Base-by-base conservation (phyloP, 805 yeast species). In the Myxozyma nipponensis region DNA sequence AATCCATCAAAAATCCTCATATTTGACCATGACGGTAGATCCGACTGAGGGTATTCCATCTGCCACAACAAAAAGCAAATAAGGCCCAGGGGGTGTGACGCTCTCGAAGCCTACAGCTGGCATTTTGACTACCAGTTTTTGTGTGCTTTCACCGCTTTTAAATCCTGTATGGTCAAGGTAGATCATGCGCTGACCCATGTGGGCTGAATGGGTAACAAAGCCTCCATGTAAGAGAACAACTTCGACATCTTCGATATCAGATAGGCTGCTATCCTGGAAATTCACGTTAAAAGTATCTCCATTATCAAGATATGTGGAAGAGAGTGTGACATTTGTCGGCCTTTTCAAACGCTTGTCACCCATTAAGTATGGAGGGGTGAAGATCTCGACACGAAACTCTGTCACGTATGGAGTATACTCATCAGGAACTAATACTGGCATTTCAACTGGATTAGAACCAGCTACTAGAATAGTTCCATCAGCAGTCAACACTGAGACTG, bases 111-210 rank as follows among this genome's bases (percentile, higher is more conserved):
- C 38, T 9, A 39, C 32, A 9, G 45, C 42, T 3, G 56, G 56
- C 56, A 52, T 52, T 17, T 10, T 28, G 35, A 52, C 56, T 10
- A 41, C 43, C 37, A 51, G 10, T 9, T 44, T 44, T 5, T 47
- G 53, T 3, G 35, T 44, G 4, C 17, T 15, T n/a, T 4, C 17
- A 15, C 40, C 46, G 13, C 36, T 22, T 7, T 10, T 35, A 18
- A 53, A 50, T 1, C 49, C 51, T 4, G 36, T 30, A 21, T 47
- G 21, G 23, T 54, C 58, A 15, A 52, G 49, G 25, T 52, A 54
- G 15, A 54, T 30, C 53, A 54, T 44, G n/a, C 56, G 39, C 13
- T 46, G 51, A 24, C 58, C 58, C 58, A 54, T 54, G 28, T 54
- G 58, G 2, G 41, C 26, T 15, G 57, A 52, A 26, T 50, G 58